Conservation (phyloP, 2,329 filamentous ascomycete species). For the Aureobasidium leucospermi region DNA sequence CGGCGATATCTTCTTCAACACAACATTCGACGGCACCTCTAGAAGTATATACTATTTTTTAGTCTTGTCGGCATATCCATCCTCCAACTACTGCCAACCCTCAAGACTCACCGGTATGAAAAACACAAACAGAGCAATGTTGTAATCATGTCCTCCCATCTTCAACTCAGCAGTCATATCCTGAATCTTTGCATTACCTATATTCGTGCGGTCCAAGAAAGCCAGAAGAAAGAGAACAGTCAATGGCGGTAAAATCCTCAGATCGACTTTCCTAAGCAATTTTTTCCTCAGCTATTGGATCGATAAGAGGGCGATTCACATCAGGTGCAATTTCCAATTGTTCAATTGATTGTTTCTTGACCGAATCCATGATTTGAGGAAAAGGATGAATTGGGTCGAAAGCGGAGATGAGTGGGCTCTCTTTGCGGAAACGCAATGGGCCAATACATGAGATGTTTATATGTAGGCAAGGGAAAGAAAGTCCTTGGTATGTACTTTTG, state of each 20-base stretch:
- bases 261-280: slow-evolving; percentile 42
- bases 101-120: slow-evolving; percentile 21
- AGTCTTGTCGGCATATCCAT: neutral
- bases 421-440: neutral
- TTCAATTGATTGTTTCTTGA: slow-evolving; percentile 7
- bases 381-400: too few species aligned
- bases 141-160: slow-evolving; percentile 32
- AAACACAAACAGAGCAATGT: slow-evolving; percentile 32
- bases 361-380: neutral
- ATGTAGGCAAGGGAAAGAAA: neutral
- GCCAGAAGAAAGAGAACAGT: slow-evolving; percentile 39
- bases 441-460: neutral
- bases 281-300: slow-evolving; percentile 31
- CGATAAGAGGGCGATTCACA: neutral
- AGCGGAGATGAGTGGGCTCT: neutral
- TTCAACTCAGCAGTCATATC: slow-evolving; percentile 31
- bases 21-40: slow-evolving; percentile 27
- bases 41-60: slow-evolving; percentile 19
- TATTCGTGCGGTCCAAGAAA: slow-evolving; percentile 38
- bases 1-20: slow-evolving; percentile 30
- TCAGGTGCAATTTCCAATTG: neutral
- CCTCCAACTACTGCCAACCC: neutral
- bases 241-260: slow-evolving; percentile 42
- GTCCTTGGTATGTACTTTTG: neutral
- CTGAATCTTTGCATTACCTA: slow-evolving; percentile 35